Evolutionary conservation across 176 grass and related monocot species (phyloP).

Genomic region (Carex littledalei): DNA sequence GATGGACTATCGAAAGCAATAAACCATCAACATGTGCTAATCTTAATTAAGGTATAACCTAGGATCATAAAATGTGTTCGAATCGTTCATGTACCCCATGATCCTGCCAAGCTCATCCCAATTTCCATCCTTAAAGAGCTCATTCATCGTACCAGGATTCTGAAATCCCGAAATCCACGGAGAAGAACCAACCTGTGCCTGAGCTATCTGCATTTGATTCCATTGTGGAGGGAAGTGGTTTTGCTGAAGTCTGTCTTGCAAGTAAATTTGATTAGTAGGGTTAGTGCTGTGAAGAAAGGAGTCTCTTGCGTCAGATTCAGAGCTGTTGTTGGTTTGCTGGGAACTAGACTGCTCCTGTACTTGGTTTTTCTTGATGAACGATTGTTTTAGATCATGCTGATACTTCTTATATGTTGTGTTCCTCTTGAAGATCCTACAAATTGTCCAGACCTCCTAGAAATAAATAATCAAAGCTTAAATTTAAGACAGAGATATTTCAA

Average conservation of each 20-base stretch:
- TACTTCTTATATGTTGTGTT: constrained; percentile 53
- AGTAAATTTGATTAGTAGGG: neutral
- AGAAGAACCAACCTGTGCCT: constrained; percentile 17
- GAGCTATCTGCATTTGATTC: neutral
- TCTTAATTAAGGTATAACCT: constrained; percentile 17
- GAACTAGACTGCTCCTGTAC: constrained; percentile 29
- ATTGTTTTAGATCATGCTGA: constrained; percentile 33
- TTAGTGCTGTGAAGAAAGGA: constrained; percentile 38
- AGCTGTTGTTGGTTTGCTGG: constrained; percentile 58
- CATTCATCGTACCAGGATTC: constrained; percentile 16
- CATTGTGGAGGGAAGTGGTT: constrained; percentile 33
- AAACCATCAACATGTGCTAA: neutral
- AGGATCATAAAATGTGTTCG: constrained; percentile 31
- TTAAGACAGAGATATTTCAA: neutral
- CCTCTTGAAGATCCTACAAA: constrained; percentile 85
- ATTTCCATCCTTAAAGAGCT: constrained; percentile 44
- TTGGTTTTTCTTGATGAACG: neutral
- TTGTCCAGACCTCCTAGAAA: constrained; percentile 81
- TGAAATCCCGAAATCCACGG: constrained; percentile 24
- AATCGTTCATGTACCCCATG: constrained; percentile 37
- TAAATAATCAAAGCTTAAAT: neutral
- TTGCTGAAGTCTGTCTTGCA: constrained; percentile 26
- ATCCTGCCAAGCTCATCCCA: constrained; percentile 70
- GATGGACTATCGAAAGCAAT: neutral
- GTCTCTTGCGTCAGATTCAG: constrained; percentile 44